Conservation (phyloP, 1,284 basidiomycete species). For the Leccinum griseonigrum region DNA sequence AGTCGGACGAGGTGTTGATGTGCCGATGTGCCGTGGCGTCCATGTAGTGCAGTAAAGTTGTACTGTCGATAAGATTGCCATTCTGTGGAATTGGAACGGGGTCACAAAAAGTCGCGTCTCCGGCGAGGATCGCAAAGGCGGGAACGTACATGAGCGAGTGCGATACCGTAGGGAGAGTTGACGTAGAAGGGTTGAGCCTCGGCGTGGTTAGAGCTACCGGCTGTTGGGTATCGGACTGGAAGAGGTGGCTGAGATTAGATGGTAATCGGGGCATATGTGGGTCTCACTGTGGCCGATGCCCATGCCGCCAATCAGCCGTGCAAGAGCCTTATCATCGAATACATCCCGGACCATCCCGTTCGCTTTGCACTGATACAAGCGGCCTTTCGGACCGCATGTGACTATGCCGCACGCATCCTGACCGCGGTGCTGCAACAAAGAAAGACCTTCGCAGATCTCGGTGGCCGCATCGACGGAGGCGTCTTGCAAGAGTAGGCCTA, state of each 20-base stretch:
- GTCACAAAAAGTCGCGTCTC: constrained; percentile 1
- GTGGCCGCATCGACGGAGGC: constrained; percentile 71
- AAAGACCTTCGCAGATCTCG: constrained; percentile 90
- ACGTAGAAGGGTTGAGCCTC: constrained; percentile 99
- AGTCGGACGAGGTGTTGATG: constrained; percentile 99
- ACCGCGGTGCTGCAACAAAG: constrained; percentile 90
- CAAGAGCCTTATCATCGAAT: constrained; percentile 81
- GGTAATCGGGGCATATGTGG: neutral
- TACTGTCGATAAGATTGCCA: constrained; percentile 97
- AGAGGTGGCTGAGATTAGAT: constrained; percentile 10
- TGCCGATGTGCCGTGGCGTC: constrained; percentile 97
- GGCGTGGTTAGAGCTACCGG: constrained; percentile 95
- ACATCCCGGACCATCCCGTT: constrained; percentile 99
- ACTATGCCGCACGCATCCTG: constrained; percentile 99
- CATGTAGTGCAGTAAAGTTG: constrained; percentile 84
- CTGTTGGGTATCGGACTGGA: constrained; percentile 94
- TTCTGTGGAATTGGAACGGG: constrained; percentile 58
- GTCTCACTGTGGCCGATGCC: constrained; percentile 91
- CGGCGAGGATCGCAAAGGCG: neutral
- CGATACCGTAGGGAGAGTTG: constrained; percentile 98
- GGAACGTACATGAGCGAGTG: constrained; percentile 87
- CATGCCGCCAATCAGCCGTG: constrained; percentile 89
- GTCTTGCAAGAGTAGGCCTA: constrained; percentile 83
- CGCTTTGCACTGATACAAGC: constrained; percentile 99
- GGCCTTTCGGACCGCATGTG: constrained; percentile 92